Evolutionary conservation across 345 rosid species (phyloP).

Genomic region (Anastatica hierochuntica): DNA sequence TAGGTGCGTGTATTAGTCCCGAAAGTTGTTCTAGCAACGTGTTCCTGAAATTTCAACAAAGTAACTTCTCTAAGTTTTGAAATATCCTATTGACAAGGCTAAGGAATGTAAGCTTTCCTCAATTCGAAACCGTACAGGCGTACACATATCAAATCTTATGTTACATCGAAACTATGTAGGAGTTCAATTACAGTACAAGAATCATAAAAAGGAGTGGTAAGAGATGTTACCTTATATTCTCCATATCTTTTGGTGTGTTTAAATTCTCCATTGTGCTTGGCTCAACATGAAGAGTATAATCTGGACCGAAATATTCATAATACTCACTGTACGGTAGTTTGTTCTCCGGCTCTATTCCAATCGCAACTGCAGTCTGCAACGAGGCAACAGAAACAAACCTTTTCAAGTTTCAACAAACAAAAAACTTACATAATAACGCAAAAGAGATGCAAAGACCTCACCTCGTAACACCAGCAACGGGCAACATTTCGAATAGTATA

Average conservation of each 20-base stretch:
- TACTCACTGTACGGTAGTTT: conserved; percentile 88
- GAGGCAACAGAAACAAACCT: conserved; percentile 11
- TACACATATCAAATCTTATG: not conserved
- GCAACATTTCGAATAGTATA: conserved; percentile 97
- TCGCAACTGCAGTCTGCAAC: conserved; percentile 90
- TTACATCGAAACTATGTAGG: not conserved
- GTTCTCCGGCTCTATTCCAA: conserved; percentile 94
- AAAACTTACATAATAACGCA: not conserved
- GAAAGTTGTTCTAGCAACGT: conserved; percentile 30
- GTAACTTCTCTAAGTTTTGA: not conserved
- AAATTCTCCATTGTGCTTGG: conserved; percentile 73
- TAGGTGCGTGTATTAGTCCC: conserved; percentile 28
- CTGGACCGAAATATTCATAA: conserved; percentile 92
- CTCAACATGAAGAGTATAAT: conserved; percentile 84
- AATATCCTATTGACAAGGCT: not conserved
- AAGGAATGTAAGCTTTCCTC: not conserved
- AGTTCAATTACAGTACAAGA: not conserved
- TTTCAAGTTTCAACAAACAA: conserved; percentile 18
- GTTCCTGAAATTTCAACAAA: conserved; percentile 28
- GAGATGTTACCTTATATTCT: conserved; percentile 63
- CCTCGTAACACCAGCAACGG: conserved; percentile 99
- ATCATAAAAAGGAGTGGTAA: not conserved
- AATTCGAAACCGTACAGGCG: not conserved
- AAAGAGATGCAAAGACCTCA: conserved; percentile 50
- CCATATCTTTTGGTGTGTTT: conserved; percentile 72